Base-by-base conservation (phyloP, 2,329 filamentous ascomycete species). In the Leptographium lundbergii region DNA sequence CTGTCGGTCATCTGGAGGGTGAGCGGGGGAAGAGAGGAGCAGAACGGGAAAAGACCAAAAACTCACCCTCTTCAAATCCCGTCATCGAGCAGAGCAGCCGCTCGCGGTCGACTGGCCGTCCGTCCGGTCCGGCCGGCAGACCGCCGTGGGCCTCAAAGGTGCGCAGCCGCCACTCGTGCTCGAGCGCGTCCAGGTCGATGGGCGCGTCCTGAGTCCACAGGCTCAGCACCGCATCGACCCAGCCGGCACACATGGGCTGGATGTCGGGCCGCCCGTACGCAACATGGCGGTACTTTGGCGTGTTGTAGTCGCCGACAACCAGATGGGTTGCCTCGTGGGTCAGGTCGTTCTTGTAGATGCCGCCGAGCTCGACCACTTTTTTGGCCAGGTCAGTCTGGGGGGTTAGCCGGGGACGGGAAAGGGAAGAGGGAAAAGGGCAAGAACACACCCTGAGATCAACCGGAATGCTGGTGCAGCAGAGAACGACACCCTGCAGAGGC, bases 251-350 rank as follows among this genome's bases (percentile, higher is more conserved):
- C 74, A 99, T 85, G 56, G 91, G 86, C 69, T 84, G 85, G 67
- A 99, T 86, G 68, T 99, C 94, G 54, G 87, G 84, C 57, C 94
- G 82, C 70, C 92, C 88, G 68, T 86, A 89, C 58, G 92, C 94
- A 67, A 97, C 92, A 77, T 95, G 96, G 71, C 86, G 87, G 73
- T 99, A 99, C 72, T 99, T 99, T 56, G 88, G 84, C 0, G 92
- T 97, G 69, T 92, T 83, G 67, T 90, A 88, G 67, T 88, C 86
- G 70, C 91, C 94, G 62, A 96, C 89, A 63, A 99, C 81, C 54
- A 99, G 84, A 74, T 99, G 94, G 6, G 94, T 97, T 54, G 95
- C 90, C 70, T 96, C 90, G 59, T 88, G 89, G n/a, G 91, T 97
- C 52, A 99, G 82, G 71, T 99, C 91, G 71, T 91, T 87, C 67